Evolutionary conservation across 2,329 filamentous ascomycete species (phyloP), one percentile per base, ranked within the genome.

Genomic region (Talaromyces rugulosus): DNA sequence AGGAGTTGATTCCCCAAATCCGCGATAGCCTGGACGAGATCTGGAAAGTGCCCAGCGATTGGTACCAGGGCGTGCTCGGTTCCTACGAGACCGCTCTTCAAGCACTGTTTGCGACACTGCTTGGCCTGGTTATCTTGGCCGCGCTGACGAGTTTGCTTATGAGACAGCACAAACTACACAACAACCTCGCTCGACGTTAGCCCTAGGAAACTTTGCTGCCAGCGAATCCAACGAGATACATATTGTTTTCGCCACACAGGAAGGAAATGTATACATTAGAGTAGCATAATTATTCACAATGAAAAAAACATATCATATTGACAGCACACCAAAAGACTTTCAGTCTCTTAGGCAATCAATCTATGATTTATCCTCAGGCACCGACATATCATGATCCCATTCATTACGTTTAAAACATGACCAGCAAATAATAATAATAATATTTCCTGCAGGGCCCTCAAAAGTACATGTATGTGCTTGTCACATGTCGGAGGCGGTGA

Each of bases 111-210:
- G 71, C 89, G 62, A 86, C 88, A 0, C 80, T 87, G 59, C 74
- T 96, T 28, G 88, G 81, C 0, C 74, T 96, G 62, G 83, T 83
- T 0, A 70, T 88, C 0, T 60, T 88, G 30, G 89, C 83, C 0
- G 79, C 89, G 34, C 66, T 91, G 36, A 79, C 81, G 44, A 84
- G 88, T 58, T 78, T 88, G 28, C 80, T 88, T 53, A 91, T 96
- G 85, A 87, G 83, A 73, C 89, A 96, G 77, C 89, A 96, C 74
- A 88, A 83, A 56, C 77, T 96, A 68, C 89, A 96, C 76, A 85
- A 81, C 34, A 96, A 85, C 33, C 74, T 96, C 63, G 80, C 81
- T 61, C 75, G 83, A 67, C 82, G 73, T 57, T 77, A 56, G 71
- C 63, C 12, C 36, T 16, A 40, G n/a, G 62, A 50, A 66, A 18